phyloP scores from a whole-genome alignment of 2,329 filamentous ascomycete species.

The Diaporthe citri region DNA sequence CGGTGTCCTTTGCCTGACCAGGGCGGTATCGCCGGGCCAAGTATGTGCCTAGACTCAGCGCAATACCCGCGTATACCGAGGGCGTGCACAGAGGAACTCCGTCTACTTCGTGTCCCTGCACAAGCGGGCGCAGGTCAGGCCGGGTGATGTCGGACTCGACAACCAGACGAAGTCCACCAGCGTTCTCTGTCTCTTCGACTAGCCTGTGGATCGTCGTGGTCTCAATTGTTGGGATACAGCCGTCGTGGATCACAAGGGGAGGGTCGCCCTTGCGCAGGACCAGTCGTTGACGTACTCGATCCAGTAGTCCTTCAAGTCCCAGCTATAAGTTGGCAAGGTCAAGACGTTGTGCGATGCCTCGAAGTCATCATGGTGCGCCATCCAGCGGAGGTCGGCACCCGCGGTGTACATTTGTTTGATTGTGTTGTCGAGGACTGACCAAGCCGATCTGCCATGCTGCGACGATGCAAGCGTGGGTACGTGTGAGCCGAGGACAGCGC shows the following conservation, averaged over 20 bases:
- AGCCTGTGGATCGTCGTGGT: conserved; percentile 22
- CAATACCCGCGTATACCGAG: conserved; percentile 62
- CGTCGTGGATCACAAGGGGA: conserved; percentile 50
- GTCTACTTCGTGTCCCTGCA: conserved; percentile 76
- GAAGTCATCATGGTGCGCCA: conserved; percentile 21
- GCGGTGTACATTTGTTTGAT: not conserved
- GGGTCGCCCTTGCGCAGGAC: conserved; percentile 26
- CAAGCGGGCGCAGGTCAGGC: conserved; percentile 69
- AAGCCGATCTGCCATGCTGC: conserved; percentile 58
- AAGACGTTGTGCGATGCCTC: not conserved
- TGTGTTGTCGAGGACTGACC: conserved; percentile 1
- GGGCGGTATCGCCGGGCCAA: conserved; percentile 59
- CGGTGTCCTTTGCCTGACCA: conserved; percentile 44
- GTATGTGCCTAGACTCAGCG: conserved; percentile 70
- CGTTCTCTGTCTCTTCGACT: not conserved
- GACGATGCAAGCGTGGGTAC: conserved; percentile 69
- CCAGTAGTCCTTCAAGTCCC: conserved; percentile 30
- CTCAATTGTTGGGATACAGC: conserved; percentile 52
- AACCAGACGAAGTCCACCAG: conserved; percentile 59
- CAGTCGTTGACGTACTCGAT: conserved; percentile 32
- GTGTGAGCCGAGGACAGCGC: conserved; percentile 58
- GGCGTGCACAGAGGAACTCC: conserved; percentile 75
- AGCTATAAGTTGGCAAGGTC: conserved; percentile 19
- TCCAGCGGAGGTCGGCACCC: conserved; percentile 5
- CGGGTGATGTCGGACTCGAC: conserved; percentile 76